Conservation (phyloP, 2,329 filamentous ascomycete species). For the Colletotrichum sp. region DNA sequence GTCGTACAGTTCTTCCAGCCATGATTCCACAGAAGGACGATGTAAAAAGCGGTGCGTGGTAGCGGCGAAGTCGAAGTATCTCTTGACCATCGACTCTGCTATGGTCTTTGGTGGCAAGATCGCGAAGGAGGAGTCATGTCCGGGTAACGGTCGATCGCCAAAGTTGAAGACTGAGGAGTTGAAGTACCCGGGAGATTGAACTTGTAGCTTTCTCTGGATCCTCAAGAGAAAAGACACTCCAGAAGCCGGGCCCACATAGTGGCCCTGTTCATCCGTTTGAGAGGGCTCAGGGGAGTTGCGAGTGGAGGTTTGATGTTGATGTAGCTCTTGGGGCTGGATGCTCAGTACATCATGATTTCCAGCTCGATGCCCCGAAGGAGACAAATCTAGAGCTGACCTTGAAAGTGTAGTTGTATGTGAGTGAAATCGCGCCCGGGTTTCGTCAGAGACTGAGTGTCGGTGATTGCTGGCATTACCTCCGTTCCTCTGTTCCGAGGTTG, state of each 20-base stretch:
- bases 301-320: background rate
- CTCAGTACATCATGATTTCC: accelerated
- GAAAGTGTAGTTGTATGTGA: accelerated
- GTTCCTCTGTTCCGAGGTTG: background rate
- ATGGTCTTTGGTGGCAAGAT: constrained; percentile 43
- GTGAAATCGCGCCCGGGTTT: accelerated
- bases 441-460: background rate
- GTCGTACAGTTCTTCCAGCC: constrained; percentile 47
- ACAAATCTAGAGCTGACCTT: background rate
- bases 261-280: constrained; percentile 32
- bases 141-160: constrained; percentile 53
- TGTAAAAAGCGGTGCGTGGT: constrained; percentile 61
- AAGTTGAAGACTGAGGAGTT: constrained; percentile 52
- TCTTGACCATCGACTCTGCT: constrained; percentile 41
- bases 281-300: constrained; percentile 30
- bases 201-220: constrained; percentile 42
- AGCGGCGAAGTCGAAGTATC: constrained; percentile 62
- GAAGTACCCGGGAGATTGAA: constrained; percentile 41
- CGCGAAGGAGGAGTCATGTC: constrained; percentile 38
- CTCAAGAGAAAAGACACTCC: constrained; percentile 31
- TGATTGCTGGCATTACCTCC: background rate
- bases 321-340: accelerated
- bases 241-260: constrained; percentile 34
- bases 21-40: constrained; percentile 51
- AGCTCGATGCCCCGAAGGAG: background rate